Percentiles rank a stretch among this genome's conserved stretches.
These are phyloP conservation scores for Phytophthora fragariaefolia DNA, from an alignment of 352 stramenopile genomes.

Conservation along the genomic window DNA sequence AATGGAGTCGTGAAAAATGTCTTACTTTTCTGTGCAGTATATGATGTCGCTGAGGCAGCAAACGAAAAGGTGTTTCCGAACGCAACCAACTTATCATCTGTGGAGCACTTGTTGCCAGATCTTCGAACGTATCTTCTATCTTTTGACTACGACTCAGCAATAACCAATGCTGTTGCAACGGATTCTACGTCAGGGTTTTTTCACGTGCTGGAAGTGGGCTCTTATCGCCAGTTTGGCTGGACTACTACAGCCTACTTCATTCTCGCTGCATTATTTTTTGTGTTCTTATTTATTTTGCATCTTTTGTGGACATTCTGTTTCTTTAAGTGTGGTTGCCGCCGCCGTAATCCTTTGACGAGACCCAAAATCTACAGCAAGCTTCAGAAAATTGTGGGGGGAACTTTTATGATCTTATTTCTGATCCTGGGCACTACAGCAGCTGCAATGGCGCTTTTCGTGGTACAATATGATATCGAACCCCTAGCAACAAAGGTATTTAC, in stretches of 20 bases:
- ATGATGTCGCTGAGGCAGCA: constrained; percentile 55
- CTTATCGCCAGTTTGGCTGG: constrained; percentile 64
- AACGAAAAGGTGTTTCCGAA: constrained; percentile 55
- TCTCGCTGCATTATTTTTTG: constrained; percentile 31
- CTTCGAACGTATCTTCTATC: constrained; percentile 48
- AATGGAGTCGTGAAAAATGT: not conserved
- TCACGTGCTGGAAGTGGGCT: constrained; percentile 29
- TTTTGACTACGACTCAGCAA: constrained; percentile 49
- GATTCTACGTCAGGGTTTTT: constrained; percentile 20
- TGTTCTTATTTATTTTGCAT: constrained; percentile 51
- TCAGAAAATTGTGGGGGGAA: constrained; percentile 52
- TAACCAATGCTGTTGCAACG: constrained; percentile 15
- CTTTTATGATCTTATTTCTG: constrained; percentile 43
- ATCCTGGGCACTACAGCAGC: constrained; percentile 26
- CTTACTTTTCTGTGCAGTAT: constrained; percentile 45
- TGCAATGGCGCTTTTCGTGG: constrained; percentile 39
- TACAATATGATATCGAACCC: constrained; percentile 43
- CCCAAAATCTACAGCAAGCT: constrained; percentile 57
- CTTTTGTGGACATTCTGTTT: constrained; percentile 57
- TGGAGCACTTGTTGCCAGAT: constrained; percentile 53
- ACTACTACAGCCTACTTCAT: constrained; percentile 37
- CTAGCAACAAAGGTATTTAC: constrained; percentile 29
- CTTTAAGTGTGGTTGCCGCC: constrained; percentile 57
- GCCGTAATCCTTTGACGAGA: constrained; percentile 47
- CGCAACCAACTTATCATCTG: constrained; percentile 38